A percentile compares a stretch with the other conserved stretches of the same genome.
phyloP scores from a whole-genome alignment of 257 asterid species.

The Solanum sitiens region DNA sequence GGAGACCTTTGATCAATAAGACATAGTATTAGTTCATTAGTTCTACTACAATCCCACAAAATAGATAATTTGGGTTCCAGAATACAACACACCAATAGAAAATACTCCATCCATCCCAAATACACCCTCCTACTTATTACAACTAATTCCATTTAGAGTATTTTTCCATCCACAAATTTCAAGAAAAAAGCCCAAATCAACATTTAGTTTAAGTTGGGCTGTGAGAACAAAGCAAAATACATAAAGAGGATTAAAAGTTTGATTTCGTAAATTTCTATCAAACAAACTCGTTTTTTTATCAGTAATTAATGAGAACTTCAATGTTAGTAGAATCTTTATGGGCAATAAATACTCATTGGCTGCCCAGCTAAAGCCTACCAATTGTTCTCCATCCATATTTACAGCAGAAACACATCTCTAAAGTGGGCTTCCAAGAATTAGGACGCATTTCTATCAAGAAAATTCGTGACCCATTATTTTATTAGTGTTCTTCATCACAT shows the following conservation, averaged over 20 bases:
- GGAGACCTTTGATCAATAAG: background rate
- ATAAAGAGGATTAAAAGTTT: background rate
- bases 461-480: background rate
- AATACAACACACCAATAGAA: background rate
- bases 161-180: background rate
- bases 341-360: constrained; percentile 23
- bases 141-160: background rate
- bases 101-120: background rate
- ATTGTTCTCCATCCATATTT: constrained; percentile 55
- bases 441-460: constrained; percentile 18
- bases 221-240: background rate
- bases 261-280: background rate
- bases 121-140: no score
- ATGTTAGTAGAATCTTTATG: constrained; percentile 51
- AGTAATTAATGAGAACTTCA: background rate
- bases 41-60: background rate
- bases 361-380: constrained; percentile 62
- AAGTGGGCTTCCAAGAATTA: constrained; percentile 66
- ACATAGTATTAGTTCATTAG: background rate
- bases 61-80: background rate
- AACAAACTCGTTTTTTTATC: background rate
- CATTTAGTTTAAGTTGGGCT: background rate
- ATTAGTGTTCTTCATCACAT: background rate
- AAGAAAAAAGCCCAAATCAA: background rate
- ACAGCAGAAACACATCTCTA: constrained; percentile 58